Base-by-base conservation (phyloP, 768 basidiomycete genomes). In the Suillus variegatus region DNA sequence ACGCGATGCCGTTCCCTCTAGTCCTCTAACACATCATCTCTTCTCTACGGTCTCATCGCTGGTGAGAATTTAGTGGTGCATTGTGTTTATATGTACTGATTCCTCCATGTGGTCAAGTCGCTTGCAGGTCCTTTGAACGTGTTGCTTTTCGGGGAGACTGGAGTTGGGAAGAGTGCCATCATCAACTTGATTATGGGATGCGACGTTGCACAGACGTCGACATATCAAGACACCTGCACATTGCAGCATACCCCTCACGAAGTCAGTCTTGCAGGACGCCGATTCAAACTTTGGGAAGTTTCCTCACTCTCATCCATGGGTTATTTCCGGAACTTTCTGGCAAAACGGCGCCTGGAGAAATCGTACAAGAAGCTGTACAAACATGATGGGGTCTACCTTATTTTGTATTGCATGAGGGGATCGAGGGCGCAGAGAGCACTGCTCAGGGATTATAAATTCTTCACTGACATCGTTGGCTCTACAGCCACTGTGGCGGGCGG, bases 401-500 rank as follows among this genome's bases (percentile, higher is more conserved):
- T 77, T 8, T 68, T 77, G 52, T 77, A 76, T 56, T 79, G 77
- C 61, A 68, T 78, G 49, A 77, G 78, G 14, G 77, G 71, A 16
- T 58, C 70, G 13, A 68, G 68, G 28, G 63, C 76, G 36, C 73
- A 67, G 28, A 72, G 69, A 47, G 70, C 68, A 28, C 54, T 74
- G 56, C 47, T 67, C 36, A 75, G 68, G 62, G 78, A 54, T 20
- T 54, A 54, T 54, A 20, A 54, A 74, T 60, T 80, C 75, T 77
- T 57, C 69, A 64, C 22, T 32, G 64, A 32, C 44, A 62, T 76
- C 32, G 32, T 54, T 5, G 18, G 52, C 32, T 54, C 52, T 0
- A 32, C 52, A 0, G 2, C 32, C 18, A 18, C 16, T 32, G 18
- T 0, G 4, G 3, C 32, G 8, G 36, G 60, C 7, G 25, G 70